Evolutionary conservation across 768 basidiomycete species (phyloP), one percentile per base, ranked within the genome.

Genomic region (Tylopilus subfusipes): DNA sequence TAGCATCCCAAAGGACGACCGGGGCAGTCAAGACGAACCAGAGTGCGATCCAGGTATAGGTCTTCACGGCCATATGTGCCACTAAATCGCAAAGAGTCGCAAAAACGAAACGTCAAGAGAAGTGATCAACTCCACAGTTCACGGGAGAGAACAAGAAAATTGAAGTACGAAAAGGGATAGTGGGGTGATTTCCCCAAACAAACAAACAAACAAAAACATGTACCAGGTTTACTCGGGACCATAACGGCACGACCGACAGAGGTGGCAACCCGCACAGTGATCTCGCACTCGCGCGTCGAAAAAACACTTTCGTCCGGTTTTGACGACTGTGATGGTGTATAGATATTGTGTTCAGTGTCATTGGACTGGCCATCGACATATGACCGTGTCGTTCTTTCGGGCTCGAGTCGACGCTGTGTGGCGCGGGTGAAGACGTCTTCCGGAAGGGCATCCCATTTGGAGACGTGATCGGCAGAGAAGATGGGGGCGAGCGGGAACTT

Each of bases 1-100:
- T 75, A 1, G 74, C 87, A 77, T 93, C 90, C 91, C 90, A 93
- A 50, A 81, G 57, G 54, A 92, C 79, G 54, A 93, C 72, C 2
- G 69, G 68, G 0, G 61, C 55, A 0, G 69, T 56, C 42, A 90
- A 44, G 5, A 87, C 59, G 63, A 90, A 89, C 88, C 88, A 88
- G 21, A 82, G 70, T 1, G 84, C 75, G 27, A 86, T 74, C 83
- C 83, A 84, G 52, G 73, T 76, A 58, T 80, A 62, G 0, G 79
- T 78, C 56, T 80, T 82, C 25, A 76, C 66, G 40, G 78, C 66
- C 82, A 83, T 83, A 16, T 30, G 34, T 48, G 14, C 42, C n/a
- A 14, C 19, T 30, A 39, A 21, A 11, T 16, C 16, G 12, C 31
- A 3, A 14, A 33, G 34, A 36, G 7, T 8, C 18, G 16, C 36